Percentiles rank a stretch among this genome's conserved stretches.
These are phyloP conservation scores for Pilobolus umbonatus DNA, from an alignment of 192 early-diverging fungal species.

Conservation along the genomic window DNA sequence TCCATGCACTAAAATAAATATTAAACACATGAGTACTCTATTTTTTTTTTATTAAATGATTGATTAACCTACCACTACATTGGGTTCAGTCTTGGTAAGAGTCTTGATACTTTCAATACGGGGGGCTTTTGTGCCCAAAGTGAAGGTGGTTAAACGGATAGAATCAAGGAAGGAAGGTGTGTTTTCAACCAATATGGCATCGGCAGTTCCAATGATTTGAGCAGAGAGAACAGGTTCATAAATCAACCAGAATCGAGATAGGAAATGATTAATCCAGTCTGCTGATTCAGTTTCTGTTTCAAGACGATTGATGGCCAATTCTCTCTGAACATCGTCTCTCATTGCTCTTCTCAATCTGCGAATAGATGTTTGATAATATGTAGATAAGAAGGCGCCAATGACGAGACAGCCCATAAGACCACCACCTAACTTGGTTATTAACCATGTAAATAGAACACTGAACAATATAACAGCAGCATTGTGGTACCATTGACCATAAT, in stretches of 20 bases:
- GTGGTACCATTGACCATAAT: constrained; percentile 39
- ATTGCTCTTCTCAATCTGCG: constrained; percentile 62
- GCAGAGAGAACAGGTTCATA: constrained; percentile 84
- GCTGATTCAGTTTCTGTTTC: constrained; percentile 58
- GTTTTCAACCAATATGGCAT: constrained; percentile 67
- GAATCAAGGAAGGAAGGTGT: constrained; percentile 81
- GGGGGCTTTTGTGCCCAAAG: constrained; percentile 73
- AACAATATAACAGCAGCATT: constrained; percentile 31
- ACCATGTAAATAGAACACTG: constrained; percentile 31
- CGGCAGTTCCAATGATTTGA: constrained; percentile 64
- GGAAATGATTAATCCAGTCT: constrained; percentile 87
- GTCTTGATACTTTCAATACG: constrained; percentile 67
- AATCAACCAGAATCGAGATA: constrained; percentile 82
- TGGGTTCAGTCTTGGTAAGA: constrained; percentile 67
- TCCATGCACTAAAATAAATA: constrained; percentile 66
- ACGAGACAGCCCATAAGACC: constrained; percentile 35
- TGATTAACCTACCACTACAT: constrained; percentile 61
- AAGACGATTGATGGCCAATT: constrained; percentile 47
- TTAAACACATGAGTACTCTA: not conserved
- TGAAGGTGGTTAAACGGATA: constrained; percentile 67
- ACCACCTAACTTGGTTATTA: constrained; percentile 29
- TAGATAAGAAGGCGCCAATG: constrained; percentile 43
- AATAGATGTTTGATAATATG: constrained; percentile 72
- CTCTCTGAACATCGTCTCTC: constrained; percentile 66
- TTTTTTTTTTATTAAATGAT: too few species aligned